Percentiles rank a stretch among this genome's conserved stretches.
Evolutionary conservation across 1,139 yeast species (phyloP).

Genomic region (Diutina rugosa): DNA sequence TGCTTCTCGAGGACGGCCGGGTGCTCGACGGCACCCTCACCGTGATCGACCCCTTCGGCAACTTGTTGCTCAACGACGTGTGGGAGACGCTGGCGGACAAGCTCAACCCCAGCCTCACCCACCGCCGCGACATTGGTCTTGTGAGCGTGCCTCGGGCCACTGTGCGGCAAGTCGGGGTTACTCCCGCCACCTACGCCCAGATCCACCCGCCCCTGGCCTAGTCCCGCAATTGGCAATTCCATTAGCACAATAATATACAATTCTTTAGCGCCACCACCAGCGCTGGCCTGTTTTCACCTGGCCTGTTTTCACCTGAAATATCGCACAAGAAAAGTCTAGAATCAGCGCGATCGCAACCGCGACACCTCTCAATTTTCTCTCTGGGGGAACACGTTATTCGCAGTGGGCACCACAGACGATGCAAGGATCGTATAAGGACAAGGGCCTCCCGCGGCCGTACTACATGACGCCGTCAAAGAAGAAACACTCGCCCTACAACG

Average conservation of each 20-base stretch:
- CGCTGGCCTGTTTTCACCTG: no score
- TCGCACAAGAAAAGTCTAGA: no score
- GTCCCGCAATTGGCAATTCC: no score
- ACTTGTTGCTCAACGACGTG: constrained; percentile 23
- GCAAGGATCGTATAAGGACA: constrained; percentile 33
- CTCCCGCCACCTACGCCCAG: not conserved
- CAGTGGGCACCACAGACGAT: constrained; percentile 8
- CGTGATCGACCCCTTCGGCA: constrained; percentile 35
- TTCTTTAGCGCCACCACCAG: no score
- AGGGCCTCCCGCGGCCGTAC: constrained; percentile 36
- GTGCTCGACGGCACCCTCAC: constrained; percentile 26
- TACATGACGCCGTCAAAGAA: constrained; percentile 33
- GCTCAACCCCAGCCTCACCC: constrained; percentile 11
- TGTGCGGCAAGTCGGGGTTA: not conserved
- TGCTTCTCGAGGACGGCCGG: constrained; percentile 20
- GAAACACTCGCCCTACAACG: constrained; percentile 22
- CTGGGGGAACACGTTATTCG: not conserved
- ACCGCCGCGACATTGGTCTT: constrained; percentile 26
- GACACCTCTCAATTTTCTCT: not conserved
- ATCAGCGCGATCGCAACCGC: not conserved
- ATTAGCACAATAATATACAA: no score
- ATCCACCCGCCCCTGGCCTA: not conserved
- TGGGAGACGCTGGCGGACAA: constrained; percentile 20
- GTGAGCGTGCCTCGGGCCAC: constrained; percentile 28
- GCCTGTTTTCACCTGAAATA: no score